Conservation (phyloP, 805 yeast species). For the Wickerhamiella vanderwaltii region DNA sequence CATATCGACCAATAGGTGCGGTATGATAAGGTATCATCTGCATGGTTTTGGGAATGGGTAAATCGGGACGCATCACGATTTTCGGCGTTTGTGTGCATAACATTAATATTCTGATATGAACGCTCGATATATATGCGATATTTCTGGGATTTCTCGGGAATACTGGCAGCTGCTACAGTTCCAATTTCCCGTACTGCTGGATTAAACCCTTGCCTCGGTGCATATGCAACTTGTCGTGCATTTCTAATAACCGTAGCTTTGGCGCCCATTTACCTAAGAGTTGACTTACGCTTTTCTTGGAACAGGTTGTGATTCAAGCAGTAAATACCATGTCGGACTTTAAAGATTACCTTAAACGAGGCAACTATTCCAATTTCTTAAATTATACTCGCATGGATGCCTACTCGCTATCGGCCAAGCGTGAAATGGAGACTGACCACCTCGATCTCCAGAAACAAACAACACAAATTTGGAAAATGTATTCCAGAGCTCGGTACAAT, state of each 20-base stretch:
- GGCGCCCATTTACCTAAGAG: background rate
- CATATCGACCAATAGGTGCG: constrained; percentile 3
- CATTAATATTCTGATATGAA: background rate
- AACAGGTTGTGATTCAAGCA: background rate
- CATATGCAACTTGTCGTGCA: constrained; percentile 2
- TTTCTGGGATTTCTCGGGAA: background rate
- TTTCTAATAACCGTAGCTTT: background rate
- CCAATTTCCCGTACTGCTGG: background rate
- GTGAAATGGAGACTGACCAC: background rate
- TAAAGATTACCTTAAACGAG: constrained; percentile 7
- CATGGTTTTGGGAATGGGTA: background rate
- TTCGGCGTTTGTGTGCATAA: background rate
- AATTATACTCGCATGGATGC: constrained; percentile 6
- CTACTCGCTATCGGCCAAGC: constrained; percentile 1
- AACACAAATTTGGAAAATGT: constrained; percentile 66
- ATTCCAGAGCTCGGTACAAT: constrained; percentile 58
- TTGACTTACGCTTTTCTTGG: background rate
- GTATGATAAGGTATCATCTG: constrained; percentile 2
- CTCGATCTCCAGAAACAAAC: constrained; percentile 21
- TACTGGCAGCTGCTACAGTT: background rate
- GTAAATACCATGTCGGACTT: background rate
- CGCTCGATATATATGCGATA: background rate
- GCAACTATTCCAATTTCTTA: constrained; percentile 7
- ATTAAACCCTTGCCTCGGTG: constrained; percentile 1
- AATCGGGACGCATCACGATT: background rate